phyloP scores from a whole-genome alignment of 83 land plant species.

The Thuja plicata region DNA sequence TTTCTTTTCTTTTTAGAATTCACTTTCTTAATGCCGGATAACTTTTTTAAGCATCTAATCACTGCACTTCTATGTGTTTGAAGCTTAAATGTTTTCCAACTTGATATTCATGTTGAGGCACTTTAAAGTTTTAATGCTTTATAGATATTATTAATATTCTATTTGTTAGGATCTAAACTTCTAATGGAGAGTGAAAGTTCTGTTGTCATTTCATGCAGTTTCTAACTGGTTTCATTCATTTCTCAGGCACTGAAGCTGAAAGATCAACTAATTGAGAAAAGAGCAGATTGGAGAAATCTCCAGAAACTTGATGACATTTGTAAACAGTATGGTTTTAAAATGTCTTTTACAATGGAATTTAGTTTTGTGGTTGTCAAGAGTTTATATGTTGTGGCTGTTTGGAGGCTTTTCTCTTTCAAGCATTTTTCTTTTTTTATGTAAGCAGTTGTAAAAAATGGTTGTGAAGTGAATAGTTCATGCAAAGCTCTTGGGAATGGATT shows the following conservation, averaged over 20 bases:
- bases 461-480: no score
- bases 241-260: slow-evolving; percentile 5
- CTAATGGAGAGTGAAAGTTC: no score
- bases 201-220: neutral
- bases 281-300: slow-evolving; percentile 10
- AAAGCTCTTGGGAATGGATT: no score
- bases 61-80: neutral
- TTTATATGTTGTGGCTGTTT: neutral
- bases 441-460: neutral
- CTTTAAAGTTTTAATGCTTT: neutral
- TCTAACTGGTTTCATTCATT: neutral
- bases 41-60: neutral
- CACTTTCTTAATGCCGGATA: neutral
- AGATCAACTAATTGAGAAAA: neutral
- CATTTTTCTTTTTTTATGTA: neutral
- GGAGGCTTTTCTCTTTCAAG: neutral
- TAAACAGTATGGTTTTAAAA: neutral
- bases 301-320: slow-evolving; percentile 4
- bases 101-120: neutral
- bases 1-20: neutral
- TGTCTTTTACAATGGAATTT: neutral
- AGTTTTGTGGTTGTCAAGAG: neutral
- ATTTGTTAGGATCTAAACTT: neutral
- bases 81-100: neutral
- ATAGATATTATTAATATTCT: neutral